Percentiles rank a stretch among this genome's conserved stretches.
Conservation (phyloP, 2,329 filamentous ascomycete species). For the Phaeosphaeriaceae sp. region DNA sequence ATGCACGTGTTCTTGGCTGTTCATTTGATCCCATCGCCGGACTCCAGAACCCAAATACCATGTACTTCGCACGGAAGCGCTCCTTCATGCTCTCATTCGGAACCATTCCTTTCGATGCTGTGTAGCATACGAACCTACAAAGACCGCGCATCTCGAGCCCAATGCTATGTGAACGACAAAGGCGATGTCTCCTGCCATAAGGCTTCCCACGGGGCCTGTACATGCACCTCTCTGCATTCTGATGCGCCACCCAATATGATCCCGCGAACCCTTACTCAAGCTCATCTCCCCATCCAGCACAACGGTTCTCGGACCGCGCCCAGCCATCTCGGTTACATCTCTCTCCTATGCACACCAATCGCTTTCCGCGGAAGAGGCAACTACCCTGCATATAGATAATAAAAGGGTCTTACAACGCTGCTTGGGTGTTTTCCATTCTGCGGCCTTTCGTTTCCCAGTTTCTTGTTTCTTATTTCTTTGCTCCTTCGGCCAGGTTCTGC, state of each 20-base stretch:
- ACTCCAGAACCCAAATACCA: background rate
- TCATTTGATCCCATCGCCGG: background rate
- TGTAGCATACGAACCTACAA: too few species aligned
- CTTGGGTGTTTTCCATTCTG: background rate
- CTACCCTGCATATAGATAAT: background rate
- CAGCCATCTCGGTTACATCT: background rate
- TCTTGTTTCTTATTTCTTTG: conserved; percentile 3
- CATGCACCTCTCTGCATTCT: background rate
- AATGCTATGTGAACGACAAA: background rate
- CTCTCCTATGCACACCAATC: conserved; percentile 3
- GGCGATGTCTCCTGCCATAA: background rate
- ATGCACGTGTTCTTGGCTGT: conserved; percentile 3
- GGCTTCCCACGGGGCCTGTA: background rate
- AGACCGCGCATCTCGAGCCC: background rate
- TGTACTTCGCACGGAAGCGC: too few species aligned
- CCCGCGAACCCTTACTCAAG: background rate
- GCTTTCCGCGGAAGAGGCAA: conserved; percentile 1
- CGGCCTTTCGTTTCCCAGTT: background rate
- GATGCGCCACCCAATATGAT: background rate
- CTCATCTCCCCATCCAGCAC: background rate
- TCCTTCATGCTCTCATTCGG: too few species aligned
- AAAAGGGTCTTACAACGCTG: conserved; percentile 2
- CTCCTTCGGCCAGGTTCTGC: background rate
- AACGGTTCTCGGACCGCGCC: background rate
- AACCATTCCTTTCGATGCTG: too few species aligned